Conservation (phyloP, 75 land plant genomes). For the Sequoia sempervirens region DNA sequence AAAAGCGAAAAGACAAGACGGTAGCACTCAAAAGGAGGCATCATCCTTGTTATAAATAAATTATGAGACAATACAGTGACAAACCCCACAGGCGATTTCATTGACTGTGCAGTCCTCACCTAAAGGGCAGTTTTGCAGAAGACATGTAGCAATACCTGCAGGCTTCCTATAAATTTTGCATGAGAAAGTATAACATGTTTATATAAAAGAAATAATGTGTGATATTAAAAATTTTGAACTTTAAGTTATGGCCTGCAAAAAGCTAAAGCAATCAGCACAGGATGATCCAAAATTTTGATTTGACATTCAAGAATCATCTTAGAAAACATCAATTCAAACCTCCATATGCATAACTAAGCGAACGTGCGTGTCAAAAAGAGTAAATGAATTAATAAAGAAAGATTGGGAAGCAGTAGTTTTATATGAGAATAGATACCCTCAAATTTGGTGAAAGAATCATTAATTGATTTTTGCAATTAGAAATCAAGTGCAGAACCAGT, state of each 20-base stretch:
- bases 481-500: conserved; percentile 48
- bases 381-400: background rate
- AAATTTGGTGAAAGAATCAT: background rate
- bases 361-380: background rate
- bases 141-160: background rate
- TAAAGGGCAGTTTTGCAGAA: background rate
- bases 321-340: background rate
- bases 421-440: background rate
- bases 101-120: background rate
- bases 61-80: background rate
- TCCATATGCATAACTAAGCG: background rate
- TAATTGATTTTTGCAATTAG: conserved; percentile 9
- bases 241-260: background rate
- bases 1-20: background rate
- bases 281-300: background rate
- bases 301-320: background rate
- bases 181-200: background rate
- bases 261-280: background rate
- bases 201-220: background rate
- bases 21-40: background rate
- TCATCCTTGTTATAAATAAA: background rate
- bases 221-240: too few species aligned
- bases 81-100: background rate
- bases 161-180: background rate
- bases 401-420: background rate